phyloP scores from a whole-genome alignment of 139 green algal species.

The Auxenochlorella protothecoides region DNA sequence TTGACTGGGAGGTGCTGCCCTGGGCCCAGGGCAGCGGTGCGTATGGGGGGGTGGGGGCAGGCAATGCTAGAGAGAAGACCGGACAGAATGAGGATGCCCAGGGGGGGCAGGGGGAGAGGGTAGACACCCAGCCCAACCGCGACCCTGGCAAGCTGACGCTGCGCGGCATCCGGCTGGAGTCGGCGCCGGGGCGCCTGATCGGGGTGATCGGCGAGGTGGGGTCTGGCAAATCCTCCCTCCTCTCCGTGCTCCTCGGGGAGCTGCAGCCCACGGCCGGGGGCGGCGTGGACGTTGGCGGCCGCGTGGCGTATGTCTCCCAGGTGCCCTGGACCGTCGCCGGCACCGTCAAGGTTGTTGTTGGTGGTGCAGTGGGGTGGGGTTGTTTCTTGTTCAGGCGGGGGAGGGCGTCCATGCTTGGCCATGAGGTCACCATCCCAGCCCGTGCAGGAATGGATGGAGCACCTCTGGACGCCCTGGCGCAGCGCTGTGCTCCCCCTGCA shows the following conservation, averaged over 20 bases:
- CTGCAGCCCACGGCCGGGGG: constrained; percentile 29
- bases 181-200: constrained; percentile 52
- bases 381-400: too few relatives aligned
- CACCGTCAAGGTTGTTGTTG: constrained; percentile 19
- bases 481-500: too few relatives aligned
- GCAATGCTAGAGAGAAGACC: neutral
- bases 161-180: constrained; percentile 25
- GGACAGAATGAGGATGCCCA: too few relatives aligned
- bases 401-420: too few relatives aligned
- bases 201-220: constrained; percentile 54
- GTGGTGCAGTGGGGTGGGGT: too few relatives aligned
- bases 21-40: constrained; percentile 6
- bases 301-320: constrained; percentile 61
- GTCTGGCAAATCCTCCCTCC: constrained; percentile 63
- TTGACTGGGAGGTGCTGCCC: constrained; percentile 39
- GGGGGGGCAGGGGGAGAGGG: neutral
- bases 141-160: constrained; percentile 22
- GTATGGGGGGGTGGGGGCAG: constrained; percentile 4
- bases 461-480: too few relatives aligned
- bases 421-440: too few relatives aligned
- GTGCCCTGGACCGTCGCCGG: constrained; percentile 69
- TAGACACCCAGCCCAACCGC: neutral
- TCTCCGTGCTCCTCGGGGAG: constrained; percentile 70
- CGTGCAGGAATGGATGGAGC: too few relatives aligned
- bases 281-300: constrained; percentile 30